Evolutionary conservation across 1,284 basidiomycete species (phyloP).

Genomic region (Boletus semigastroideus): DNA sequence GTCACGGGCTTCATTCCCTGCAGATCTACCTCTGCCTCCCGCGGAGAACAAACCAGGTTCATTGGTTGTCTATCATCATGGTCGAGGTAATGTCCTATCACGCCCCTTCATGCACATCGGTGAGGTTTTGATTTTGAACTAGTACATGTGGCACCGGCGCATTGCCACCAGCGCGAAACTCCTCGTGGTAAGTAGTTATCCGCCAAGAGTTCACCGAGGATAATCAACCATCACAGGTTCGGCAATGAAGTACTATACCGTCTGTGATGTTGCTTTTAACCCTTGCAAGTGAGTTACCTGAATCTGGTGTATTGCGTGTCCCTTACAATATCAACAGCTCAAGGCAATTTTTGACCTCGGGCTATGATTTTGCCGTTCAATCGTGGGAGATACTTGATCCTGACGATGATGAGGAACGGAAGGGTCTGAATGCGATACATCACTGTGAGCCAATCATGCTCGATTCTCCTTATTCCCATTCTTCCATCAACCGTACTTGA

Average conservation of each 20-base stretch:
- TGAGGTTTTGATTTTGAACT: not conserved
- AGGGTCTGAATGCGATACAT: slow-evolving; percentile 12
- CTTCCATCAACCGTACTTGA: not conserved
- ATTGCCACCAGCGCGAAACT: slow-evolving; percentile 21
- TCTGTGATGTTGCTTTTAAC: slow-evolving; percentile 35
- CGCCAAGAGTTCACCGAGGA: not conserved
- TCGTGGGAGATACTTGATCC: slow-evolving; percentile 30
- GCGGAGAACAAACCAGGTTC: slow-evolving; percentile 42
- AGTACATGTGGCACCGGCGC: slow-evolving; percentile 26
- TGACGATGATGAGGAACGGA: slow-evolving; percentile 9
- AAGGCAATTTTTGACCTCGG: slow-evolving; percentile 32
- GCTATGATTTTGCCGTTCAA: slow-evolving; percentile 27
- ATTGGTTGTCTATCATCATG: slow-evolving; percentile 36
- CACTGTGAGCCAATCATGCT: slow-evolving; percentile 13
- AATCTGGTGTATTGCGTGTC: not conserved
- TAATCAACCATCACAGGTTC: slow-evolving; percentile 13
- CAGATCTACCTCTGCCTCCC: slow-evolving; percentile 26
- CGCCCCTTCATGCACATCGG: not conserved
- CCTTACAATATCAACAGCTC: slow-evolving; percentile 18
- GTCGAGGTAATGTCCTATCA: slow-evolving; percentile 17
- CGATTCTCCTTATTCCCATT: not conserved
- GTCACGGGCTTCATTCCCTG: not conserved
- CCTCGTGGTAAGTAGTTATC: slow-evolving; percentile 16
- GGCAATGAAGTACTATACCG: slow-evolving; percentile 32
- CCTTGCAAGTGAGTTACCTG: slow-evolving; percentile 30